Evolutionary conservation across 805 yeast genomes (phyloP).

Genomic region (Pichia pseudocactophila): DNA sequence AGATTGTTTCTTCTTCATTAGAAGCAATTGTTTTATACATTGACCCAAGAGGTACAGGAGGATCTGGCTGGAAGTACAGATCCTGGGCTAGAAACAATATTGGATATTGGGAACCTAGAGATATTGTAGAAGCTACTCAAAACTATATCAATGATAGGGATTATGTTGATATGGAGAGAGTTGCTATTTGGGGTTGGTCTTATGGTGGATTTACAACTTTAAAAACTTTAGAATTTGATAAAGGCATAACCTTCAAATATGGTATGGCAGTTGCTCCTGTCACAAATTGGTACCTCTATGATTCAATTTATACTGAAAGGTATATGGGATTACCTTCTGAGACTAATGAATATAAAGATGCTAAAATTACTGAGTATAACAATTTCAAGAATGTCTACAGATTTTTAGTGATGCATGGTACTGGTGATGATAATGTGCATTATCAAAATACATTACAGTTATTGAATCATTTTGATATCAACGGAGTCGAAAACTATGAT

Average conservation of each 20-base stretch:
- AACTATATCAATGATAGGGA: constrained; percentile 38
- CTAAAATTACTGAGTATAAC: constrained; percentile 34
- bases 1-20: constrained; percentile 45
- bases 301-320: constrained; percentile 73
- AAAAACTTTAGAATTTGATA: constrained; percentile 63
- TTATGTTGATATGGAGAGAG: constrained; percentile 42
- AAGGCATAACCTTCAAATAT: constrained; percentile 53
- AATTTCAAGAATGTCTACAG: constrained; percentile 41
- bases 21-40: constrained; percentile 56
- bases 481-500: constrained; percentile 64
- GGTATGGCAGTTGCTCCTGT: constrained; percentile 86
- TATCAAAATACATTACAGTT: constrained; percentile 58
- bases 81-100: constrained; percentile 47
- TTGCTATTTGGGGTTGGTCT: constrained; percentile 85
- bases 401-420: constrained; percentile 70
- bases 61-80: constrained; percentile 59
- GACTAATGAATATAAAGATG: constrained; percentile 44
- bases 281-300: constrained; percentile 67
- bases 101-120: constrained; percentile 75
- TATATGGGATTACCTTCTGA: constrained; percentile 52
- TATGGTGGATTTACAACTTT: constrained; percentile 76
- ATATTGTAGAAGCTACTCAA: constrained; percentile 43
- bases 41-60: constrained; percentile 83
- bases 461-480: constrained; percentile 47
- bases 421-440: constrained; percentile 81